Evolutionary conservation across 441 rosid genomes (phyloP).

Genomic region (Croton laevigatus): DNA sequence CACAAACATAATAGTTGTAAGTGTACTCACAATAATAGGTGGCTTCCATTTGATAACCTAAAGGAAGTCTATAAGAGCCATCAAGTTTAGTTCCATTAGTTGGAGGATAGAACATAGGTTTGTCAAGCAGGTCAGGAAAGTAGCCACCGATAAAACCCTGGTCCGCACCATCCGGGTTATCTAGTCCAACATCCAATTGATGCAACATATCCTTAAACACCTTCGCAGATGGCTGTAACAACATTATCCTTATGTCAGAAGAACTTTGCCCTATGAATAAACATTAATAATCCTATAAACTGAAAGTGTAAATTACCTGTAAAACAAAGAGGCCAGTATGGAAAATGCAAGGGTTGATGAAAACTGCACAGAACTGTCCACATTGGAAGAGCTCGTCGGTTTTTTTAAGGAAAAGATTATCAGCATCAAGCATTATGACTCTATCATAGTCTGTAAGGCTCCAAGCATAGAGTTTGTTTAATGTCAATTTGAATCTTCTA

Average conservation of each 20-base stretch:
- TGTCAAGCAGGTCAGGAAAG: conserved; percentile 74
- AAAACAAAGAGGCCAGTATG: conserved; percentile 93
- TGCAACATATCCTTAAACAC: conserved; percentile 78
- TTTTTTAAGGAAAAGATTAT: conserved; percentile 79
- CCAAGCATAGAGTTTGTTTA: conserved; percentile 96
- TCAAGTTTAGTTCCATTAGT: conserved; percentile 47
- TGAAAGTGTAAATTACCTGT: conserved; percentile 40
- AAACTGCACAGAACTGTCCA: conserved; percentile 91
- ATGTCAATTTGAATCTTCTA: conserved; percentile 72
- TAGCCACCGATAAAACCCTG: conserved; percentile 92
- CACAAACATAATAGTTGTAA: background rate
- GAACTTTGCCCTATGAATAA: too few relatives aligned
- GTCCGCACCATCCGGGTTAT: conserved; percentile 90
- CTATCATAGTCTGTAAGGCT: conserved; percentile 71
- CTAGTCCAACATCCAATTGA: conserved; percentile 53
- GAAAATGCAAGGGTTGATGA: conserved; percentile 96
- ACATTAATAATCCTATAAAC: too few relatives aligned
- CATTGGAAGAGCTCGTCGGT: conserved; percentile 89
- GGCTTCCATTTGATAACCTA: conserved; percentile 99
- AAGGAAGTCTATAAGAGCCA: conserved; percentile 77
- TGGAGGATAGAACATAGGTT: conserved; percentile 72
- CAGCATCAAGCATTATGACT: conserved; percentile 88
- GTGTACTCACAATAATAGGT: conserved; percentile 70
- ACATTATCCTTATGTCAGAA: background rate
- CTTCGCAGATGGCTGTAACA: conserved; percentile 57